A percentile compares a stretch with the other conserved stretches of the same genome.
These are phyloP conservation scores for Phytopythium montanum DNA, from an alignment of 352 stramenopile genomes.

Conservation along the genomic window DNA sequence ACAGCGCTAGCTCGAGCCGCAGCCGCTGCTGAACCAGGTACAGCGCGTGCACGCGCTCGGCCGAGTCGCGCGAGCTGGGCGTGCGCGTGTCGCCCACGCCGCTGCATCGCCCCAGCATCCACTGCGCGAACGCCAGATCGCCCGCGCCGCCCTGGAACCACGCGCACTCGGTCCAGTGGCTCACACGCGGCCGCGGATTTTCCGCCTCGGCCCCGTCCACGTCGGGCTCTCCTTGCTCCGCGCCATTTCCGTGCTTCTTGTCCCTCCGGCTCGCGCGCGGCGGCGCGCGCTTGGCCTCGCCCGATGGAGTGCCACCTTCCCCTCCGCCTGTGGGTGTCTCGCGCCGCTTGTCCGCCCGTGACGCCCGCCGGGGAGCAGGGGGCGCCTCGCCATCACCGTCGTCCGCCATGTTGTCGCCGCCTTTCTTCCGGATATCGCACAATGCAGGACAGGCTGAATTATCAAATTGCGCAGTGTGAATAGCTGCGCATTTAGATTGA, in stretches of 20 bases:
- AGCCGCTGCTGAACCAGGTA: conserved; percentile 46
- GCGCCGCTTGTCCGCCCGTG: not conserved
- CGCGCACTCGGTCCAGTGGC: conserved; percentile 17
- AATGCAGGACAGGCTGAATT: too few species aligned
- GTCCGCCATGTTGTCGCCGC: not conserved
- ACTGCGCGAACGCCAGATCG: conserved; percentile 49
- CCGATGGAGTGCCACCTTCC: not conserved
- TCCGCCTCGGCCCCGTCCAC: not conserved
- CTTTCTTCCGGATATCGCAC: not conserved
- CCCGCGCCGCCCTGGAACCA: conserved; percentile 46
- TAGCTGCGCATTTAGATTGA: too few species aligned
- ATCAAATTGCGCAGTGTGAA: too few species aligned
- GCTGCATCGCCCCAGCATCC: conserved; percentile 53
- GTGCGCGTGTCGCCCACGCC: conserved; percentile 32
- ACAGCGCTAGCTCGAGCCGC: conserved; percentile 30
- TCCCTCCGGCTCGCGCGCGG: conserved; percentile 2
- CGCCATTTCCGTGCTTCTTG: conserved; percentile 5
- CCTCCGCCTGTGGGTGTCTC: not conserved
- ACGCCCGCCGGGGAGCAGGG: not conserved
- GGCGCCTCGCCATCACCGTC: not conserved
- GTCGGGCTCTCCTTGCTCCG: not conserved
- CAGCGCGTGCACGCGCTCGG: conserved; percentile 34
- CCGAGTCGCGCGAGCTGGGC: conserved; percentile 18
- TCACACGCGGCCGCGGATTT: not conserved
- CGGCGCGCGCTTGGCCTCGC: not conserved